phyloP scores from a whole-genome alignment of 1,139 yeast species.

The Yamadazyma dendronema region DNA sequence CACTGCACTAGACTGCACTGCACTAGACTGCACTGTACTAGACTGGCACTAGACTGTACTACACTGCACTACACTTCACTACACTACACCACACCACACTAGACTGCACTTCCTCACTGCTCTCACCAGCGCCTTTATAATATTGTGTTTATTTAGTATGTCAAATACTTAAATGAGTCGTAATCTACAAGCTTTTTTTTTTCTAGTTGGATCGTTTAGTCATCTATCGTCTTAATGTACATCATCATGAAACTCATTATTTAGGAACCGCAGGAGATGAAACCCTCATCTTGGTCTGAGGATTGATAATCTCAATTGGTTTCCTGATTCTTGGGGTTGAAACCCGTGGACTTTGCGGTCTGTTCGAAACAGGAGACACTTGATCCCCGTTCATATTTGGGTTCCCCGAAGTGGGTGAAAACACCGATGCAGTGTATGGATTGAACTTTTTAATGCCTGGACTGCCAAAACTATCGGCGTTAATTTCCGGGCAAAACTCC shows the following conservation, averaged over 20 bases:
- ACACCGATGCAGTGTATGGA: conserved; percentile 58
- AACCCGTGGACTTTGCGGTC: conserved; percentile 32
- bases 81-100: too few relatives aligned
- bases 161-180: background rate
- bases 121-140: too few relatives aligned
- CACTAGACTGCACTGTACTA: too few relatives aligned
- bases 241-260: conserved; percentile 14
- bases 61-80: too few relatives aligned
- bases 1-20: too few relatives aligned
- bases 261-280: conserved; percentile 46
- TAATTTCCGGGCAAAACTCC: conserved; percentile 63
- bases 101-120: too few relatives aligned
- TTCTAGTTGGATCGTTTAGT: background rate
- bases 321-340: conserved; percentile 60
- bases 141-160: too few relatives aligned
- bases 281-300: conserved; percentile 69
- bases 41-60: too few relatives aligned
- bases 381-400: conserved; percentile 15
- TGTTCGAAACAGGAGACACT: conserved; percentile 10
- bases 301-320: conserved; percentile 74
- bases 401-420: conserved; percentile 39
- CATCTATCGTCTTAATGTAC: conserved; percentile 8
- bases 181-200: conserved; percentile 1
- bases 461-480: conserved; percentile 15
- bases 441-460: conserved; percentile 47